Evolutionary conservation across 805 yeast species (phyloP).

Genomic region (Starmerella bombi): DNA sequence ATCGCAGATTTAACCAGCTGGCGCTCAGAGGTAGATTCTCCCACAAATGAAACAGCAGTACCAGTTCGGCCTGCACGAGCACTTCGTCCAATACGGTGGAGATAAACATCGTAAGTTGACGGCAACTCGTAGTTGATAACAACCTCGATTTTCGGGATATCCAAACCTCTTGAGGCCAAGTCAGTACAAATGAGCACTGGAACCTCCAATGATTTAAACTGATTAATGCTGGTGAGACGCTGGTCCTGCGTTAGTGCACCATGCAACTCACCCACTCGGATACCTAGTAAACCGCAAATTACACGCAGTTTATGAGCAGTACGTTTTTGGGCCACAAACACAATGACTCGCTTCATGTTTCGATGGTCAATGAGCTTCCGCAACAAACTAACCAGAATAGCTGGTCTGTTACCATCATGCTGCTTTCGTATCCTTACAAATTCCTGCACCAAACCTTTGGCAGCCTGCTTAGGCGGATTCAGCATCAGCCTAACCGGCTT

Average conservation of each 20-base stretch:
- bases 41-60: conserved; percentile 82
- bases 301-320: conserved; percentile 78
- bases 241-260: conserved; percentile 80
- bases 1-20: conserved; percentile 82
- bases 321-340: conserved; percentile 85
- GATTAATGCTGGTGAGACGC: conserved; percentile 70
- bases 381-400: conserved; percentile 60
- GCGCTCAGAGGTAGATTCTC: conserved; percentile 80
- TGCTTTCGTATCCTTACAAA: conserved; percentile 82
- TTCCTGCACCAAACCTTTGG: conserved; percentile 80
- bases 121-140: conserved; percentile 97
- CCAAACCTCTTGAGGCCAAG: conserved; percentile 97
- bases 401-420: conserved; percentile 60
- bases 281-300: conserved; percentile 64
- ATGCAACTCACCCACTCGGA: conserved; percentile 67
- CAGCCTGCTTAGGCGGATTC: conserved; percentile 91
- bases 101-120: conserved; percentile 72
- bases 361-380: conserved; percentile 35
- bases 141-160: conserved; percentile 92
- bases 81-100: conserved; percentile 97
- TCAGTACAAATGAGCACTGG: conserved; percentile 92
- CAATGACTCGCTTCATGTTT: conserved; percentile 62
- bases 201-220: conserved; percentile 67
- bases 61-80: conserved; percentile 99
- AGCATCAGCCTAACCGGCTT: conserved; percentile 92